Percentiles rank a stretch among this genome's conserved stretches.
Conservation (phyloP, 192 early-diverging fungal species). For the Radiomyces spectabilis region DNA sequence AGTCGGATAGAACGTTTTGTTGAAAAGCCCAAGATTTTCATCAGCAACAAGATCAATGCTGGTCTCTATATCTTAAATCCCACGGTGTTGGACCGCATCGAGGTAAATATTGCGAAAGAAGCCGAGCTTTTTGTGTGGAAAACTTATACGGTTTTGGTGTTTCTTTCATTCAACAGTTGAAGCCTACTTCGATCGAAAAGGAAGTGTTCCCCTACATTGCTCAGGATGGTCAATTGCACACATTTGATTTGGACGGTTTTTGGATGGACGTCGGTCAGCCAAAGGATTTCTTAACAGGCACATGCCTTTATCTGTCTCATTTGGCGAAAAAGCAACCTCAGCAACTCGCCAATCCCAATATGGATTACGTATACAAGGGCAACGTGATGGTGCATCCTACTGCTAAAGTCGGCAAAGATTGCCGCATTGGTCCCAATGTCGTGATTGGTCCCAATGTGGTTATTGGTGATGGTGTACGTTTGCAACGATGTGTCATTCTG, state of each 20-base stretch:
- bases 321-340: constrained; percentile 72
- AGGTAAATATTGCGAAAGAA: constrained; percentile 31
- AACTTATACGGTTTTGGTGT: constrained; percentile 3
- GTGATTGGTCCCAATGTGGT: constrained; percentile 87
- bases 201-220: constrained; percentile 96
- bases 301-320: constrained; percentile 85
- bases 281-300: constrained; percentile 95
- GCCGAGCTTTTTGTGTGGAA: neutral
- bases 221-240: constrained; percentile 76
- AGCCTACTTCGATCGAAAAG: constrained; percentile 97
- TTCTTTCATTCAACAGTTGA: constrained; percentile 43
- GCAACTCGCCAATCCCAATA: constrained; percentile 56
- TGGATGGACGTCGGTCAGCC: constrained; percentile 99
- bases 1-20: constrained; percentile 90
- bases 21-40: constrained; percentile 93
- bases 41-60: constrained; percentile 98
- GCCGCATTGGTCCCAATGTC: constrained; percentile 97
- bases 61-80: constrained; percentile 99
- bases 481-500: constrained; percentile 84
- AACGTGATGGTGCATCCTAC: constrained; percentile 90
- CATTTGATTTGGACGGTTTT: constrained; percentile 91
- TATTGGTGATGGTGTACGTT: constrained; percentile 91
- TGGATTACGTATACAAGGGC: constrained; percentile 69
- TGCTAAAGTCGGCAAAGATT: constrained; percentile 90
- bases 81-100: constrained; percentile 82